phyloP scores from a whole-genome alignment of 2,329 filamentous ascomycete species.

The Curvularia spicifera region DNA sequence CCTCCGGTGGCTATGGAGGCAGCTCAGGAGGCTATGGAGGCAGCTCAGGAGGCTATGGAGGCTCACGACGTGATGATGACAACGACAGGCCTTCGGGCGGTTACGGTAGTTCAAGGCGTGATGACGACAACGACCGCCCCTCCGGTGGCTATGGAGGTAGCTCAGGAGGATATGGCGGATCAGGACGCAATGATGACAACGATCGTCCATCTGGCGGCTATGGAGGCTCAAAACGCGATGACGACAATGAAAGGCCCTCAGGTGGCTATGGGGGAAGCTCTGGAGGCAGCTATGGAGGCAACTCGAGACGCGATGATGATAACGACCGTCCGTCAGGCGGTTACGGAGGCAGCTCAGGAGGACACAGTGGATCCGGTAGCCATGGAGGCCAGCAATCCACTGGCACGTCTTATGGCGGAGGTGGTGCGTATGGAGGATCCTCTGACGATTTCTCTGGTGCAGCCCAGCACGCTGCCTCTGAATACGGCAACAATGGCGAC shows the following conservation, averaged over 20 bases:
- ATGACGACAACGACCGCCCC: background rate
- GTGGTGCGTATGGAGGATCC: constrained; percentile 41
- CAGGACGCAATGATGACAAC: constrained; percentile 18
- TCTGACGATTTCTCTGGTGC: constrained; percentile 63
- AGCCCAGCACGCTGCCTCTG: constrained; percentile 61
- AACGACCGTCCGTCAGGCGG: no score
- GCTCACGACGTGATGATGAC: constrained; percentile 24
- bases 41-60: constrained; percentile 24
- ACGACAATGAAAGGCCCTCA: constrained; percentile 34
- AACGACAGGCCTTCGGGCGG: constrained; percentile 33
- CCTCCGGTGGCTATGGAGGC: constrained; percentile 26
- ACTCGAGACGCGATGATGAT: no score
- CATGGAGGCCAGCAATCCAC: constrained; percentile 45
- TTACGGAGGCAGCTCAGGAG: constrained; percentile 25
- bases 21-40: constrained; percentile 26
- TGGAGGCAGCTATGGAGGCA: no score
- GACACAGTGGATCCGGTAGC: constrained; percentile 30
- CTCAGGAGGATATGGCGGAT: constrained; percentile 23
- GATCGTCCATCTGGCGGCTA: constrained; percentile 32
- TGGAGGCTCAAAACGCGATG: constrained; percentile 21
- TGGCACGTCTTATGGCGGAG: constrained; percentile 53
- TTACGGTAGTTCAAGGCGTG: constrained; percentile 20
- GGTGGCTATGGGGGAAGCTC: constrained; percentile 24
- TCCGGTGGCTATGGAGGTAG: constrained; percentile 21
- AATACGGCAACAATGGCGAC: constrained; percentile 60